Conservation (phyloP, 257 asterid species). For the Cordia subcordata region DNA sequence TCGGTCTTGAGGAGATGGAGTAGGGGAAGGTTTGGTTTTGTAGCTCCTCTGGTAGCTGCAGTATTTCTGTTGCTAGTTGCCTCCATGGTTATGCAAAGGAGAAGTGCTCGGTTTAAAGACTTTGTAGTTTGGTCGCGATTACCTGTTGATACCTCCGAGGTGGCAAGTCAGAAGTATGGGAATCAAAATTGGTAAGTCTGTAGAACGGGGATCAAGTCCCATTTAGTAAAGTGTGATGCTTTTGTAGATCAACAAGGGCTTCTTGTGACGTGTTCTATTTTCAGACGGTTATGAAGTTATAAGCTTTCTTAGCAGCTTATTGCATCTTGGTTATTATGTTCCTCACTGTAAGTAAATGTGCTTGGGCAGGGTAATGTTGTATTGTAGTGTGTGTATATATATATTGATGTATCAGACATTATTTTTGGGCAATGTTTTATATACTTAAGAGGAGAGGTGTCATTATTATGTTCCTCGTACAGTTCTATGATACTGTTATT, state of each 20-base stretch:
- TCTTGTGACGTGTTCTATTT: neutral
- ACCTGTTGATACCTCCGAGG: slow-evolving; percentile 66
- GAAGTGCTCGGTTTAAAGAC: slow-evolving; percentile 25
- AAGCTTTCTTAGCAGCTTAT: too few relatives aligned
- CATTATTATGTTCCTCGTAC: too few relatives aligned
- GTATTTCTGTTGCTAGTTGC: slow-evolving; percentile 51
- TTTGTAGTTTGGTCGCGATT: slow-evolving; percentile 57
- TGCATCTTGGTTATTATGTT: too few relatives aligned
- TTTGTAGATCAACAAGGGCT: slow-evolving; percentile 1
- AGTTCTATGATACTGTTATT: too few relatives aligned
- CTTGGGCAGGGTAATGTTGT: too few relatives aligned
- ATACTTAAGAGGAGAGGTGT: too few relatives aligned
- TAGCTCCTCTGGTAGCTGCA: slow-evolving; percentile 50
- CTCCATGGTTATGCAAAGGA: slow-evolving; percentile 47
- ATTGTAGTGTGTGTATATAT: too few relatives aligned
- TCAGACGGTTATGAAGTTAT: too few relatives aligned
- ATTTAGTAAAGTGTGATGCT: slow-evolving; percentile 37
- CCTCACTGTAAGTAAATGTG: too few relatives aligned
- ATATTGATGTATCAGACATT: too few relatives aligned
- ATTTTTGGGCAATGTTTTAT: too few relatives aligned
- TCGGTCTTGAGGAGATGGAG: slow-evolving; percentile 57
- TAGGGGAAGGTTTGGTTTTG: slow-evolving; percentile 28
- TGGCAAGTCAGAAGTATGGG: slow-evolving; percentile 36
- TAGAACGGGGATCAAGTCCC: slow-evolving; percentile 35
- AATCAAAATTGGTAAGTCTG: slow-evolving; percentile 31